phyloP scores from a whole-genome alignment of 1,139 yeast species.

The Maudiozyma humilis region DNA sequence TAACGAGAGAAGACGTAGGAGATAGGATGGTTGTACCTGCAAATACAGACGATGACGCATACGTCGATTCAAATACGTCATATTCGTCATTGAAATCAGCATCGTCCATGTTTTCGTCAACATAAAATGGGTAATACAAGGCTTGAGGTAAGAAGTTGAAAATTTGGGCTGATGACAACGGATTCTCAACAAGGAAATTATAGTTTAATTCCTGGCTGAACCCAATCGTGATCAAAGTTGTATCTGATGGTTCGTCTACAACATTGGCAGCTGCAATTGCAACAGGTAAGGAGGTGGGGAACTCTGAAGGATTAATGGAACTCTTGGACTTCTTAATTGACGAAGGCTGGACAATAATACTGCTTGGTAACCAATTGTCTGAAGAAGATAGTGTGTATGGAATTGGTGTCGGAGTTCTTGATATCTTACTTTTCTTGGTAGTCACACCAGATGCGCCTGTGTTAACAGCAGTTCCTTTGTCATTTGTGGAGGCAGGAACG shows the following conservation, averaged over 20 bases:
- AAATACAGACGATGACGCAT: slow-evolving; percentile 1
- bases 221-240: slow-evolving; percentile 57
- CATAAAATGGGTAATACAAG: slow-evolving; percentile 43
- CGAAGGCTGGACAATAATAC: slow-evolving; percentile 9
- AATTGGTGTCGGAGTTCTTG: background rate
- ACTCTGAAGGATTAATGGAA: slow-evolving; percentile 16
- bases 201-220: slow-evolving; percentile 61
- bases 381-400: slow-evolving; percentile 1
- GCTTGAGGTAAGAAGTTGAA: slow-evolving; percentile 60
- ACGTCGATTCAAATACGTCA: background rate
- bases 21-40: slow-evolving; percentile 5
- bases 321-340: slow-evolving; percentile 4
- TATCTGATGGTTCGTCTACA: slow-evolving; percentile 32
- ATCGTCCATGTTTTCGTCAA: slow-evolving; percentile 8
- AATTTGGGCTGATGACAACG: slow-evolving; percentile 67
- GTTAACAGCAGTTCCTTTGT: background rate
- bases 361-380: slow-evolving; percentile 14
- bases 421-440: background rate
- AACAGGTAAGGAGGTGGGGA: slow-evolving; percentile 53
- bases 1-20: background rate
- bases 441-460: background rate
- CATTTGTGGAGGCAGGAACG: background rate
- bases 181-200: slow-evolving; percentile 59
- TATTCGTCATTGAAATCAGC: background rate
- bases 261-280: slow-evolving; percentile 48